Conservation (phyloP, 139 green algal species). For the Dunaliella sp. region DNA sequence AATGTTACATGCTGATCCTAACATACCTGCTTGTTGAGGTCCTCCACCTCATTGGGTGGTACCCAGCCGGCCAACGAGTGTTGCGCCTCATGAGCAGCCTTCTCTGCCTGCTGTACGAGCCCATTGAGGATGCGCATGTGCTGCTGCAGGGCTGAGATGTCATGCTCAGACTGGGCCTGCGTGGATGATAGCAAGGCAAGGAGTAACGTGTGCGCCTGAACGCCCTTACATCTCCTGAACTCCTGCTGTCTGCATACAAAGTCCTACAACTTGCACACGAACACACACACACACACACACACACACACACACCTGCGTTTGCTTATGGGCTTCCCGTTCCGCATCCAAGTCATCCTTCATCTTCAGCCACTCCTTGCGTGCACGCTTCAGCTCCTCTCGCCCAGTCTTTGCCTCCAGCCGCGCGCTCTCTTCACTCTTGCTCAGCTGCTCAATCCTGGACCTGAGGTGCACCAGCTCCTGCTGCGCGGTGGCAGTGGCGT, state of each 20-base stretch:
- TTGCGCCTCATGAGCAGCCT: not conserved
- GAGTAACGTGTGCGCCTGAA: too few relatives aligned
- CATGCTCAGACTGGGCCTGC: not conserved
- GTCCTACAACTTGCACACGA: too few relatives aligned
- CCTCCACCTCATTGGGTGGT: not conserved
- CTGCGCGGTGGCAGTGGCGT: slow-evolving; percentile 26
- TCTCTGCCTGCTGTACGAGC: not conserved
- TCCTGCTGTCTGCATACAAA: too few relatives aligned
- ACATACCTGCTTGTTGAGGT: too few relatives aligned
- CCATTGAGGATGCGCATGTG: not conserved
- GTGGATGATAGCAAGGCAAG: too few relatives aligned
- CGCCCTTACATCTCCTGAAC: too few relatives aligned
- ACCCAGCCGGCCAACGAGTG: not conserved
- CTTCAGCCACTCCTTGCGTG: slow-evolving; percentile 42
- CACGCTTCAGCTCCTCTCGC: slow-evolving; percentile 46
- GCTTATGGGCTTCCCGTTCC: slow-evolving; percentile 26
- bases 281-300: too few relatives aligned
- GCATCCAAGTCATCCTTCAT: slow-evolving; percentile 42
- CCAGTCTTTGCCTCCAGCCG: slow-evolving; percentile 43
- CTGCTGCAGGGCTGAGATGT: not conserved
- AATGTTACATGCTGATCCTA: too few relatives aligned
- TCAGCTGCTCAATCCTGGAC: slow-evolving; percentile 16
- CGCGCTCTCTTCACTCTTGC: slow-evolving; percentile 25
- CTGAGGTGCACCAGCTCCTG: slow-evolving; percentile 31
- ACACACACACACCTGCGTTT: slow-evolving; percentile 34